Conservation (phyloP, 345 rosid genomes). For the Camelina neglecta region DNA sequence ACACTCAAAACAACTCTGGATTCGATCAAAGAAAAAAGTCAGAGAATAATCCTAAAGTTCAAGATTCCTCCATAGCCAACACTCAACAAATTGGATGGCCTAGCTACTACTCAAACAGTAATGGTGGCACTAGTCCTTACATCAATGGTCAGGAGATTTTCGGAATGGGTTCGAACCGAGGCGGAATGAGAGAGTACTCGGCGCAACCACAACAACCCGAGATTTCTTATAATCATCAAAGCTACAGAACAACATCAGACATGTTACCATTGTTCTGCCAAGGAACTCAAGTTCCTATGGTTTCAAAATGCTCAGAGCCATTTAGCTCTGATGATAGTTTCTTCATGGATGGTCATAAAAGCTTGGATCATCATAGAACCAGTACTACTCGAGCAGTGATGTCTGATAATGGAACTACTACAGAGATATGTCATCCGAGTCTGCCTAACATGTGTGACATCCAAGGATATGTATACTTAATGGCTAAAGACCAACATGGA, state of each 20-base stretch:
- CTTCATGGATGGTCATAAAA: constrained; percentile 35
- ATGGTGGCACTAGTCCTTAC: constrained; percentile 25
- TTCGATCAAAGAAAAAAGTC: constrained; percentile 5
- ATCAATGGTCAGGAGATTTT: constrained; percentile 20
- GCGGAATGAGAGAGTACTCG: constrained; percentile 14
- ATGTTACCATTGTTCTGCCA: constrained; percentile 36
- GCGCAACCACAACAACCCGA: neutral
- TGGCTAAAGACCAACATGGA: constrained; percentile 65
- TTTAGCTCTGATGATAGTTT: constrained; percentile 44
- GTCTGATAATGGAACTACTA: constrained; percentile 22
- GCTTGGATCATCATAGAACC: constrained; percentile 38
- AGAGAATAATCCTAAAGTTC: neutral
- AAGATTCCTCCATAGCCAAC: constrained; percentile 25
- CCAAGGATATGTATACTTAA: constrained; percentile 49
- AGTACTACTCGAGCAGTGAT: constrained; percentile 17
- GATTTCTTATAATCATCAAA: neutral
- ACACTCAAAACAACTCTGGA: neutral
- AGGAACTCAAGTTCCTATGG: constrained; percentile 27
- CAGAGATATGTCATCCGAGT: constrained; percentile 23
- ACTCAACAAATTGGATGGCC: constrained; percentile 35
- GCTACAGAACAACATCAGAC: constrained; percentile 9
- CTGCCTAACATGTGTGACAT: constrained; percentile 47
- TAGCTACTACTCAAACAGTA: constrained; percentile 22
- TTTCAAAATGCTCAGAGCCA: constrained; percentile 37
- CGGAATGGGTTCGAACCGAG: constrained; percentile 2